Evolutionary conservation across 192 early-diverging fungal genomes (phyloP), one percentile per base, ranked within the genome.

Genomic region (Spizellomyces sp.): DNA sequence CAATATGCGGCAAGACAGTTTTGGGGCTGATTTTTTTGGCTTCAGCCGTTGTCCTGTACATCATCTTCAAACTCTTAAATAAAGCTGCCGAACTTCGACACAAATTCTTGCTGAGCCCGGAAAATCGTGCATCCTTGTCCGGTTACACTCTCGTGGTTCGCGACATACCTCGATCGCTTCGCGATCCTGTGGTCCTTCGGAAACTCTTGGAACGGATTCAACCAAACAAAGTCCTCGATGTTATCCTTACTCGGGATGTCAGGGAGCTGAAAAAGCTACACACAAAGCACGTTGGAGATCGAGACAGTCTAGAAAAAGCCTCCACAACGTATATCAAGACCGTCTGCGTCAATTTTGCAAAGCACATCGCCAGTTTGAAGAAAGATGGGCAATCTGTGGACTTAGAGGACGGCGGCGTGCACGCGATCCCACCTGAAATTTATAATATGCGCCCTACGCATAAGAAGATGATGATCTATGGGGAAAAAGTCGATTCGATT

Each of bases 131-230:
- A 6, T 12, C n/a, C 41, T 57, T 74, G 12, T 44, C 41, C 5
- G 71, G 71, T n/a, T 74, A 74, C 64, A 67, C 64, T 14, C 64
- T 74, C 12, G 19, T 74, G 15, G 63, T 74, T 17, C 71, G 71
- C 46, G 71, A 74, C 56, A 74, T 74, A 43, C 71, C 71, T n/a
- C 9, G 67, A 19, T 36, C 56, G 5, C 65, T 66, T 41, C 71
- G 65, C 14, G 64, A 74, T 58, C 27, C 54, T 9, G 56, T 10
- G 45, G 36, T 60, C 41, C 36, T 74, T 17, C 65, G 56, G 8
- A 57, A 66, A 5, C 56, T 74, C 36, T 74, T 74, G 50, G 47
- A 74, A 19, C 63, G 71, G 9, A 52, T 74, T 6, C 64, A 66
- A 58, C 71, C 71, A 12, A 46, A 60, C 63, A 66, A 58, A 27